phyloP scores from a whole-genome alignment of 345 rosid genomes.

The Linum trigynum region DNA sequence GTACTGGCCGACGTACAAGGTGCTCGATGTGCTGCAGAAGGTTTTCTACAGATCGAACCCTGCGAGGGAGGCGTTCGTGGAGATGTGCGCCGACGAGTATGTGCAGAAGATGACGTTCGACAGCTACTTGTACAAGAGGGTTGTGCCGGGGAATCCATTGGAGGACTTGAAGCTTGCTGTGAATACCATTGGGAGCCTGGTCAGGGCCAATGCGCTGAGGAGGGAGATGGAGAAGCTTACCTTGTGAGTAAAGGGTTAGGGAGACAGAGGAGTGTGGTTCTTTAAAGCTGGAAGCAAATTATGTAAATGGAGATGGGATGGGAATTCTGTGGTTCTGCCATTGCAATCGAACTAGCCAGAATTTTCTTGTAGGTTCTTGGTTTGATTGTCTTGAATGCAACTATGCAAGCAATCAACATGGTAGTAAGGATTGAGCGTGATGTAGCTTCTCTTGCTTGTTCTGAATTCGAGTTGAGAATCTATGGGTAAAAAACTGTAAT shows the following conservation, averaged over 20 bases:
- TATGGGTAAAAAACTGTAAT: no score
- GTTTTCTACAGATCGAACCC: constrained; percentile 85
- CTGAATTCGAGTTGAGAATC: no score
- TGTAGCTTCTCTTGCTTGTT: no score
- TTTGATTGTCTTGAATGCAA: no score
- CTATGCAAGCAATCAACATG: no score
- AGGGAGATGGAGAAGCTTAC: constrained; percentile 82
- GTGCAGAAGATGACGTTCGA: constrained; percentile 97
- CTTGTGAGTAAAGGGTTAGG: constrained; percentile 22
- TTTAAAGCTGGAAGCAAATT: no score
- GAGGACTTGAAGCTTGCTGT: constrained; percentile 86
- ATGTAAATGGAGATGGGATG: no score
- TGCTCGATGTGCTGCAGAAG: constrained; percentile 74
- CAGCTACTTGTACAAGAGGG: constrained; percentile 78
- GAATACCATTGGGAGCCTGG: constrained; percentile 90
- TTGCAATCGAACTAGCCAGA: no score
- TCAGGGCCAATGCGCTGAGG: constrained; percentile 78
- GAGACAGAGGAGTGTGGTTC: no score
- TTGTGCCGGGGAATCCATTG: constrained; percentile 72
- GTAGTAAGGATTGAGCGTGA: no score
- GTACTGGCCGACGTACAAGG: constrained; percentile 90
- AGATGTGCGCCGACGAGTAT: constrained; percentile 83
- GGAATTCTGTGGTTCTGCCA: no score
- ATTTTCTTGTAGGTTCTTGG: no score
- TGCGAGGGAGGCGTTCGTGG: constrained; percentile 86